A percentile compares a stretch with the other conserved stretches of the same genome.
Conservation (phyloP, 768 basidiomycete species). For the Boletus sp. region DNA sequence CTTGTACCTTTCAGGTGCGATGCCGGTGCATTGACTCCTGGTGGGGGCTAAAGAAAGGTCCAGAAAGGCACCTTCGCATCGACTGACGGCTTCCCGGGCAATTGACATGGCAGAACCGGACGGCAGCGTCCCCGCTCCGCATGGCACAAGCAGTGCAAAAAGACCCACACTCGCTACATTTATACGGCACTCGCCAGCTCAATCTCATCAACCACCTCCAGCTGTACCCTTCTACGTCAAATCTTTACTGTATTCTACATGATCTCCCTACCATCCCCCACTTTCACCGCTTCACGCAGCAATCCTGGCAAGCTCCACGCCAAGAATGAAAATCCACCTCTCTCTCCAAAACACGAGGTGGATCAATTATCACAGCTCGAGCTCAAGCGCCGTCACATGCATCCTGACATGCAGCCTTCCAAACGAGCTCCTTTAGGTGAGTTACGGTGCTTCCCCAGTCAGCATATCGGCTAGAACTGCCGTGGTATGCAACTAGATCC, state of each 20-base stretch:
- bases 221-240: slow-evolving; percentile 5
- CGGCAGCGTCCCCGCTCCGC: slow-evolving; percentile 7
- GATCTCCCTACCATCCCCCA: slow-evolving; percentile 19
- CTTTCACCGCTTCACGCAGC: not conserved
- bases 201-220: slow-evolving; percentile 11
- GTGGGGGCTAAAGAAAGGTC: not conserved
- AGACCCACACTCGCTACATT: slow-evolving; percentile 22
- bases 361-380: slow-evolving; percentile 12
- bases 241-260: slow-evolving; percentile 14
- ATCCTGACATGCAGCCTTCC: not conserved
- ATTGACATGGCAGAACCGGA: slow-evolving; percentile 4
- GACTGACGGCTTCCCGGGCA: not conserved
- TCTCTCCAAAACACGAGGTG: slow-evolving; percentile 22
- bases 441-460: slow-evolving; percentile 5
- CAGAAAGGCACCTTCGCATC: not conserved
- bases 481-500: slow-evolving; percentile 23
- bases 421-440: slow-evolving; percentile 28
- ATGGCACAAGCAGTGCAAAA: slow-evolving; percentile 28
- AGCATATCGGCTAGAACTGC: not conserved
- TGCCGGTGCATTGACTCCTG: not conserved
- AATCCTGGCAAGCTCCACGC: not conserved
- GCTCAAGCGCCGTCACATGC: slow-evolving; percentile 23
- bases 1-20: not conserved
- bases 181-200: slow-evolving; percentile 21
- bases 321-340: slow-evolving; percentile 12